Evolutionary conservation across 768 basidiomycete species (phyloP).

Genomic region (Amanita pallidorosea): DNA sequence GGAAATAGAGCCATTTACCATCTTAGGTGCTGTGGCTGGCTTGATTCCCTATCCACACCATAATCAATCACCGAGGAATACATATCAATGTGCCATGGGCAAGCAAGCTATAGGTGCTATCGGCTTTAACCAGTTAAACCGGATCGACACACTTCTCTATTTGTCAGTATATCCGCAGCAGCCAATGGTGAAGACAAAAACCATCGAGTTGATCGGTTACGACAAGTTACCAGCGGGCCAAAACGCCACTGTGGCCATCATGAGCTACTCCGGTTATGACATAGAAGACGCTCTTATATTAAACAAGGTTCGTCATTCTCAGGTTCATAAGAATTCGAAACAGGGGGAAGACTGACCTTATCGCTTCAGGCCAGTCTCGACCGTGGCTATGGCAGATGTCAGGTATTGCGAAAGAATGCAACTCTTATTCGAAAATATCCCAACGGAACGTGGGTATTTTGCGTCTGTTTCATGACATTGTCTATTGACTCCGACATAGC

Average conservation of each 20-base stretch:
- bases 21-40: slow-evolving; percentile 95
- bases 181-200: slow-evolving; percentile 99
- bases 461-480: background rate
- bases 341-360: slow-evolving; percentile 5
- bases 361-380: slow-evolving; percentile 75
- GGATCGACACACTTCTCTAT: slow-evolving; percentile 98
- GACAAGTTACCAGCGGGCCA: slow-evolving; percentile 96
- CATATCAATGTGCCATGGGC: slow-evolving; percentile 99
- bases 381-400: slow-evolving; percentile 95
- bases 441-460: slow-evolving; percentile 79
- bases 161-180: slow-evolving; percentile 97
- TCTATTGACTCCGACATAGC: slow-evolving; percentile 24
- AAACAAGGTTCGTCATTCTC: slow-evolving; percentile 54
- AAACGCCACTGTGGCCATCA: slow-evolving; percentile 96
- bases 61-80: slow-evolving; percentile 98
- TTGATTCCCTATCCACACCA: slow-evolving; percentile 99
- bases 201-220: slow-evolving; percentile 94
- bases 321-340: background rate
- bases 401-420: slow-evolving; percentile 92
- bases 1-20: slow-evolving; percentile 97
- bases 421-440: slow-evolving; percentile 94
- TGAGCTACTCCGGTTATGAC: slow-evolving; percentile 99
- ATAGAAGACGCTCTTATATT: slow-evolving; percentile 98
- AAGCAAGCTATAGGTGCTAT: slow-evolving; percentile 99
- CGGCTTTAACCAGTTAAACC: slow-evolving; percentile 93